phyloP scores from a whole-genome alignment of 441 rosid species.

The Pelargonium myrrhifolium region DNA sequence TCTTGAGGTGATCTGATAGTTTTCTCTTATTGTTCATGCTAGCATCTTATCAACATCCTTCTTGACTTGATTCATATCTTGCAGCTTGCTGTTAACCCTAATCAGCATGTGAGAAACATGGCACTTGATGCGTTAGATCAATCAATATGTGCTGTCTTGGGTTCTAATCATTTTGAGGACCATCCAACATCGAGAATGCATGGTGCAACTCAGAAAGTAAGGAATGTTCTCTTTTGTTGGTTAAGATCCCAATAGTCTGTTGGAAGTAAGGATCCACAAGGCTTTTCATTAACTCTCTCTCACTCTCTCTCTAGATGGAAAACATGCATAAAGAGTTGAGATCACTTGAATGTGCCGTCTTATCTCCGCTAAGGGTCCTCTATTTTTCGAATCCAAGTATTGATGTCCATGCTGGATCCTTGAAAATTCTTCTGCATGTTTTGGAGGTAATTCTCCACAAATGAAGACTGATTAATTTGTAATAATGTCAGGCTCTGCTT shows the following conservation, averaged over 20 bases:
- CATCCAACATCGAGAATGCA: constrained; percentile 34
- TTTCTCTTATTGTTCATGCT: constrained; percentile 17
- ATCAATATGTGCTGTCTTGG: constrained; percentile 89
- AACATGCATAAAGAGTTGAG: constrained; percentile 41
- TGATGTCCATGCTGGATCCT: constrained; percentile 82
- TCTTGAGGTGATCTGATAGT: constrained; percentile 57
- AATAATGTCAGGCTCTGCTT: constrained; percentile 17
- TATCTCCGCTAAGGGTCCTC: constrained; percentile 77
- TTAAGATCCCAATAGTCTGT: constrained; percentile 16
- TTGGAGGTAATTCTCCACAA: constrained; percentile 62
- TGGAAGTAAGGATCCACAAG: constrained; percentile 15
- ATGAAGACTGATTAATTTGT: constrained; percentile 20
- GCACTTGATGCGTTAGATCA: constrained; percentile 93
- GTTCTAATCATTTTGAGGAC: constrained; percentile 73
- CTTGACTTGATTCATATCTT: constrained; percentile 33
- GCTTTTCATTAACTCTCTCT: constrained; percentile 19
- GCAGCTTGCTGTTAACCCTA: constrained; percentile 91
- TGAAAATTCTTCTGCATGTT: constrained; percentile 95
- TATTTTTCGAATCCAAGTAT: constrained; percentile 71
- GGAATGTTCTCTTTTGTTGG: constrained; percentile 25
- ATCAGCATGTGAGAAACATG: constrained; percentile 72
- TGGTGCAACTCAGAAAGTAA: constrained; percentile 47
- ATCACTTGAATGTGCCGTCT: constrained; percentile 77
- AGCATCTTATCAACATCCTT: constrained; percentile 20
- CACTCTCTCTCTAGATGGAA: constrained; percentile 45